Evolutionary conservation across 148 eudicot species (phyloP).

Genomic region (Dysphania ambrosioides): DNA sequence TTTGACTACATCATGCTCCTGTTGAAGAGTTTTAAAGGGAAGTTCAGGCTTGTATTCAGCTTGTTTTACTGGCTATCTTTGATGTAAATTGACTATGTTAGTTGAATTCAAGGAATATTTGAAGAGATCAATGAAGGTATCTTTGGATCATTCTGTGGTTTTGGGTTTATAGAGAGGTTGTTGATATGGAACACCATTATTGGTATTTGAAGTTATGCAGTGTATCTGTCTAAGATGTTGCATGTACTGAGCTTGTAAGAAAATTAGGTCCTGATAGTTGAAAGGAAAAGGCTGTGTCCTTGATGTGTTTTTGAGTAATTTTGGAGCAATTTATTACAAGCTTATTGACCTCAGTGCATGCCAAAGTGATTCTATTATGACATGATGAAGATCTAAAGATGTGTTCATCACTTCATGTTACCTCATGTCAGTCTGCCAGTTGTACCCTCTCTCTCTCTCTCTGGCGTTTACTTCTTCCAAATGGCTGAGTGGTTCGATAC

Average conservation of each 20-base stretch:
- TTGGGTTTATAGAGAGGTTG: conserved; percentile 1
- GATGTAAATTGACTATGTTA: not conserved
- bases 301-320: not conserved
- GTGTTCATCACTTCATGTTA: not conserved
- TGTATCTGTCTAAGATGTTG: conserved; percentile 4
- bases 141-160: not conserved
- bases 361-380: not conserved
- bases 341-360: conserved; percentile 13
- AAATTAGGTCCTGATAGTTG: conserved; percentile 1
- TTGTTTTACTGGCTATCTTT: conserved; percentile 2
- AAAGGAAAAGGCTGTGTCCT: not conserved
- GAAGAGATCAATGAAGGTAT: not conserved
- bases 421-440: not conserved
- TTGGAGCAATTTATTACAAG: not conserved
- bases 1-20: not conserved
- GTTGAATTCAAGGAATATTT: conserved; percentile 6
- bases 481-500: conserved; percentile 24
- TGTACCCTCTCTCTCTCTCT: conserved; percentile 8
- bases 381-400: too few species aligned
- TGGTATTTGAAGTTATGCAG: not conserved
- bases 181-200: not conserved
- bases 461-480: conserved; percentile 11
- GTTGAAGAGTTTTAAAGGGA: not conserved
- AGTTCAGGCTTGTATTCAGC: not conserved
- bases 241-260: conserved; percentile 5